Base-by-base conservation (phyloP, 2,329 filamentous ascomycete genomes). In the Paramyrothecium sp. region DNA sequence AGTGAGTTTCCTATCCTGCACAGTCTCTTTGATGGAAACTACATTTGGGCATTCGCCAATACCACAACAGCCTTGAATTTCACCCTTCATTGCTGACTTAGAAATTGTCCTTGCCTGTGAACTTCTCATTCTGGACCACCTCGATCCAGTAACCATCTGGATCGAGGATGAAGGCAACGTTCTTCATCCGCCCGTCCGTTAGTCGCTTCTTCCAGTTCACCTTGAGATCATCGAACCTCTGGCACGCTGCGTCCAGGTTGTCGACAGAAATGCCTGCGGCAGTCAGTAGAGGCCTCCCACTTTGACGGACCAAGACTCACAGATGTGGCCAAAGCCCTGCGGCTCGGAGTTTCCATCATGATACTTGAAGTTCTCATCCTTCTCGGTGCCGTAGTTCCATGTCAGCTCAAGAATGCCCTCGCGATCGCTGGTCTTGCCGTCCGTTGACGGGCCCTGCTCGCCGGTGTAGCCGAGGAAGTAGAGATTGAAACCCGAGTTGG, bases 121-220 rank as follows among this genome's bases (percentile, higher is more conserved):
- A 78, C 55, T 78, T 81, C 75, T 91, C 88, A 67, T 96, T 96
- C 78, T 96, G 91, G 53, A 97, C 80, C 67, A 89, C 70, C 75
- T 89, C 87, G 55, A 92, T 83, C 91, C 90, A 96, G 76, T 96
- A 96, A 52, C 84, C 85, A 74, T 97, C 92, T 0, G 93, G 92
- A 65, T 94, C 94, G 51, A 97, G 79, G 51, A 98, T 77, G 70
- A 98, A 98, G 0, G 95, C 95, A 55, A 98, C 88, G 63, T 95
- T 91, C 82, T 91, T 94, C 93, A 97, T 97, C 50, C 85, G 81
- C 2, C 94, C 94, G 61, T 98, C 94, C 2, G 91, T 96, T 60
- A 98, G 81, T 63, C 91, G 84, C 87, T 98, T 98, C 86, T 97
- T 97, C 91, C 92, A 99, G 74, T 84, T 88, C 56, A 94, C 89